Percentiles rank a stretch among this genome's conserved stretches.
These are phyloP conservation scores for Diaporthe helianthi DNA, from an alignment of 2,329 filamentous ascomycete genomes.

Conservation along the genomic window DNA sequence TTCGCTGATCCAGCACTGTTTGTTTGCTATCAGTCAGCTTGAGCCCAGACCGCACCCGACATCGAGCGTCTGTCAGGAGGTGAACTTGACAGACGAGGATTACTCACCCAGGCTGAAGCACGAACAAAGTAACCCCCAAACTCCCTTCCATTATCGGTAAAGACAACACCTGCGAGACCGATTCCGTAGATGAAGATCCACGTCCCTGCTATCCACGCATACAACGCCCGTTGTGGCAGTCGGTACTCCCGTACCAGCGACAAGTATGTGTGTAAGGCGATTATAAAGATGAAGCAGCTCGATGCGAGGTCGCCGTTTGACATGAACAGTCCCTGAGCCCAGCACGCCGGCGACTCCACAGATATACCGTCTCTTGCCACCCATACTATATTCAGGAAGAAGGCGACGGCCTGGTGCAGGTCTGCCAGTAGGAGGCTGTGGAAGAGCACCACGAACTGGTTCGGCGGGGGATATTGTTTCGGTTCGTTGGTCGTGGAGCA, in stretches of 20 bases:
- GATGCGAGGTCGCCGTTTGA: slow-evolving; percentile 64
- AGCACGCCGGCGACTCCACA: slow-evolving; percentile 56
- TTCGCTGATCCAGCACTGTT: slow-evolving; percentile 67
- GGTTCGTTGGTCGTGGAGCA: neutral
- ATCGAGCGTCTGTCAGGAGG: too few species aligned
- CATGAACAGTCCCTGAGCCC: slow-evolving; percentile 63
- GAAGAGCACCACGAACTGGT: slow-evolving; percentile 66
- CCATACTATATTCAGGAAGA: slow-evolving; percentile 62
- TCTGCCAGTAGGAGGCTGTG: slow-evolving; percentile 67
- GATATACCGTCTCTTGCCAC: slow-evolving; percentile 55
- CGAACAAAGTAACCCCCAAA: slow-evolving; percentile 55
- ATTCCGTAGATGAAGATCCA: slow-evolving; percentile 60
- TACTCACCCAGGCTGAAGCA: slow-evolving; percentile 58
- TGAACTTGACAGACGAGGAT: neutral
- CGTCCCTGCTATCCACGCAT: slow-evolving; percentile 47
- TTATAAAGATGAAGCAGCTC: slow-evolving; percentile 63
- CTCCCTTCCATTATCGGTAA: slow-evolving; percentile 39
- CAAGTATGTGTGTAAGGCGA: slow-evolving; percentile 65
- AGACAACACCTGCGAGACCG: slow-evolving; percentile 48
- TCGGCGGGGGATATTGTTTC: slow-evolving; percentile 40
- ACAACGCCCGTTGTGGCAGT: slow-evolving; percentile 53
- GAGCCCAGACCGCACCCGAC: neutral
- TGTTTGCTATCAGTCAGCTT: slow-evolving; percentile 8
- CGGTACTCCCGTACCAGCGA: slow-evolving; percentile 58
- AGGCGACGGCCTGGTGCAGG: slow-evolving; percentile 62